Base-by-base conservation (phyloP, 495 filamentous ascomycete species). In the Friedmanniomyces simplex region DNA sequence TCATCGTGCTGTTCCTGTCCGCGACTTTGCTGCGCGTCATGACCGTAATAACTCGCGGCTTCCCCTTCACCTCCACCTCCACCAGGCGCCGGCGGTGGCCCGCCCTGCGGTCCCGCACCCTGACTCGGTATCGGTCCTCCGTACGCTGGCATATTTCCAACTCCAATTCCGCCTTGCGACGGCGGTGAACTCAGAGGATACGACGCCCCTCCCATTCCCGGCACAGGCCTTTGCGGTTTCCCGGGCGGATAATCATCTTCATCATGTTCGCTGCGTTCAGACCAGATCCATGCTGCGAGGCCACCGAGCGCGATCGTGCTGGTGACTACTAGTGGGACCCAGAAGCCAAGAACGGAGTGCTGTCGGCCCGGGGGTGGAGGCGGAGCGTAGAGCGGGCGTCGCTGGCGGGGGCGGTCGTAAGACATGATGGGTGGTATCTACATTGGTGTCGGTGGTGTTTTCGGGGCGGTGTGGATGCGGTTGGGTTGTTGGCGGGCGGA, bases 231-330 rank as follows among this genome's bases (percentile, higher is more conserved):
- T 5, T 46, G 57, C 13, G 49, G 54, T 22, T 63, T 55, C 0
- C 28, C 28, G 18, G 52, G 36, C 13, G 55, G 52, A 52, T 72
- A 65, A 24, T 54, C 61, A 47, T 84, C 82, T 48, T 87, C 81
- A 20, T 88, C 85, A 63, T 86, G 76, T 55, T 83, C 84, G 55
- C 73, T 79, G 67, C 88, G 82, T 73, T 93, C 88, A 71, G 85
- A 91, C 90, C 89, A 95, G 28, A 91, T 80, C 91, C 91, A 96
- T 22, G 90, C 88, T 25, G 83, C 90, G 51, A 93, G 73, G 28
- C 89, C 88, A 52, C 86, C 79, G 22, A 90, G 87, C 36, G 90
- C 90, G 61, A 91, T 79, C 50, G 89, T 89, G 36, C 91, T 82
- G 41, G 90, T 95, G 58, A 95, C 67, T 50, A 82, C 83, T 45